Conservation (phyloP, 1,139 yeast genomes). For the Scheffersomyces stambukii region DNA sequence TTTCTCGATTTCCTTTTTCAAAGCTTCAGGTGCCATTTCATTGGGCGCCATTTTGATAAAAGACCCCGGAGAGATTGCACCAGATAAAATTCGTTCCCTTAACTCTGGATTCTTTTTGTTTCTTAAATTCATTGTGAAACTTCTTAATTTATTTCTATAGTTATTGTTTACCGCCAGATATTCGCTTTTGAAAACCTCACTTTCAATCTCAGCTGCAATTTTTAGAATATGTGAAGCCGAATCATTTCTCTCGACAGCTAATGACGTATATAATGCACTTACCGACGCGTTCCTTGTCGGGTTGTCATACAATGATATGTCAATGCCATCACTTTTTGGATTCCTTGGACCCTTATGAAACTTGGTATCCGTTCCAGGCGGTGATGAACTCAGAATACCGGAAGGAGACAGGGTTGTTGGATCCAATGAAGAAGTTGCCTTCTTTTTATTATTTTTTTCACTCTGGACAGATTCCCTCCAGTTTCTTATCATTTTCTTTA, state of each 20-base stretch:
- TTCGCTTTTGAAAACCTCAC: constrained; percentile 59
- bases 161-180: constrained; percentile 51
- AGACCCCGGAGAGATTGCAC: constrained; percentile 59
- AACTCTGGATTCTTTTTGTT: constrained; percentile 87
- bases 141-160: constrained; percentile 78
- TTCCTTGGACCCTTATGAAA: constrained; percentile 55
- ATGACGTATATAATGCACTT: constrained; percentile 79
- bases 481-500: constrained; percentile 72
- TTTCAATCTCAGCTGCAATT: constrained; percentile 70
- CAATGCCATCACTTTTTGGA: constrained; percentile 77
- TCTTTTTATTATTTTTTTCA: constrained; percentile 53
- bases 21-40: constrained; percentile 89
- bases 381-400: constrained; percentile 6
- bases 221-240: constrained; percentile 50
- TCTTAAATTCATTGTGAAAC: constrained; percentile 78
- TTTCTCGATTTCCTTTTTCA: constrained; percentile 80
- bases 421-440: constrained; percentile 7
- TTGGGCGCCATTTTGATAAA: constrained; percentile 82
- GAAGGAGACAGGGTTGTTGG: constrained; percentile 4
- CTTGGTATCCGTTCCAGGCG: constrained; percentile 19
- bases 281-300: constrained; percentile 82
- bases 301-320: constrained; percentile 64
- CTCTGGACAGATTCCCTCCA: constrained; percentile 91
- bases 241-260: constrained; percentile 73
- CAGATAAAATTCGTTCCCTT: constrained; percentile 61